Conservation (phyloP, 129 eudicot genomes). For the Silybum marianum region DNA sequence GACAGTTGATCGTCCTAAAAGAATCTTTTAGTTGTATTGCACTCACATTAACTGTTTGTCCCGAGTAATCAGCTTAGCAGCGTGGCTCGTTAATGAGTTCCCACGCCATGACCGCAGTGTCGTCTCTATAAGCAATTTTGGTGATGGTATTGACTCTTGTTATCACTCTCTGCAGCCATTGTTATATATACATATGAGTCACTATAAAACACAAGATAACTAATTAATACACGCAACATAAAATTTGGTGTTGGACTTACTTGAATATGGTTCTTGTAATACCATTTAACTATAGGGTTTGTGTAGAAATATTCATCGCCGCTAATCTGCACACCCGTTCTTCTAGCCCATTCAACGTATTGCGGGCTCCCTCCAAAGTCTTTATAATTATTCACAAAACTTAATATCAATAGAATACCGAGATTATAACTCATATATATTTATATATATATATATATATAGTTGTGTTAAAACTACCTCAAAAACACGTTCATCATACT, state of each 20-base stretch:
- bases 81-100: slow-evolving; percentile 90
- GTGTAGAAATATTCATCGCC: slow-evolving; percentile 64
- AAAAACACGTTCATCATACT: slow-evolving; percentile 73
- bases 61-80: slow-evolving; percentile 69
- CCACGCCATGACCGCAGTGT: slow-evolving; percentile 79
- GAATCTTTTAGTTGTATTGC: not conserved
- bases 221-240: not conserved
- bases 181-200: not conserved
- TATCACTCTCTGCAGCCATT: slow-evolving; percentile 49
- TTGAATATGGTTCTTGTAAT: slow-evolving; percentile 61
- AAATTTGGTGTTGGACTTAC: slow-evolving; percentile 22
- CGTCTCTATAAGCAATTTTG: slow-evolving; percentile 53
- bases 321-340: slow-evolving; percentile 43
- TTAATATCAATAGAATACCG: slow-evolving; percentile 55
- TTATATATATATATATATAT: too few species aligned
- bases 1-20: not conserved
- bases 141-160: slow-evolving; percentile 67
- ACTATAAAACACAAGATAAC: not conserved
- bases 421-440: not conserved
- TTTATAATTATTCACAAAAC: slow-evolving; percentile 68
- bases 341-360: slow-evolving; percentile 72
- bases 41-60: slow-evolving; percentile 59
- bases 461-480: slow-evolving; percentile 40
- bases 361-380: slow-evolving; percentile 79
- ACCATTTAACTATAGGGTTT: slow-evolving; percentile 40